phyloP scores from a whole-genome alignment of 2,329 filamentous ascomycete genomes.

The Botryotinia convoluta region DNA sequence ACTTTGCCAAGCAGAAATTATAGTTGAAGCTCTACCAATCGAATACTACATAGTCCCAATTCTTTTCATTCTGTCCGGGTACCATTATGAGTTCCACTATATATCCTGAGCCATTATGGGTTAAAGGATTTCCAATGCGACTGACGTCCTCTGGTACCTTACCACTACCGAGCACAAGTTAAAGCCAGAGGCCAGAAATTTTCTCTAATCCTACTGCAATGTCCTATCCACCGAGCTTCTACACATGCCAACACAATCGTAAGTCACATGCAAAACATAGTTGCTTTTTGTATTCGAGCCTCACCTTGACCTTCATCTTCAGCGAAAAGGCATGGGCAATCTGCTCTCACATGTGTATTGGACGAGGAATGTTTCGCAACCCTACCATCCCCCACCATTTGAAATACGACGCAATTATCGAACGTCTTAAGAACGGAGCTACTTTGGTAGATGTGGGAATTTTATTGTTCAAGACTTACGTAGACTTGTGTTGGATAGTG shows the following conservation, averaged over 20 bases:
- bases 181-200: not conserved
- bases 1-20: not conserved
- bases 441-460: slow-evolving; percentile 32
- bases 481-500: slow-evolving; percentile 39
- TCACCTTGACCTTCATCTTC: not conserved
- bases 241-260: not conserved
- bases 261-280: not conserved
- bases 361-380: slow-evolving; percentile 25
- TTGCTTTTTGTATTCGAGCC: too few relatives aligned
- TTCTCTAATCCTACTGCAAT: not conserved
- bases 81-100: not conserved
- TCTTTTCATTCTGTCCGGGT: not conserved
- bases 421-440: slow-evolving; percentile 22
- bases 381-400: slow-evolving; percentile 16
- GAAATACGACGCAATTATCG: slow-evolving; percentile 21
- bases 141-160: not conserved
- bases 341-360: slow-evolving; percentile 24
- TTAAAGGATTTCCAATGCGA: not conserved
- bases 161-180: not conserved
- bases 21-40: not conserved
- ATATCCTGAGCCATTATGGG: not conserved
- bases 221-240: not conserved
- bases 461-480: slow-evolving; percentile 42
- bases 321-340: slow-evolving; percentile 24
- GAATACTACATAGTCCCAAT: not conserved